Base-by-base conservation (phyloP, 1,284 basidiomycete species). In the Microbotryum saponariae region DNA sequence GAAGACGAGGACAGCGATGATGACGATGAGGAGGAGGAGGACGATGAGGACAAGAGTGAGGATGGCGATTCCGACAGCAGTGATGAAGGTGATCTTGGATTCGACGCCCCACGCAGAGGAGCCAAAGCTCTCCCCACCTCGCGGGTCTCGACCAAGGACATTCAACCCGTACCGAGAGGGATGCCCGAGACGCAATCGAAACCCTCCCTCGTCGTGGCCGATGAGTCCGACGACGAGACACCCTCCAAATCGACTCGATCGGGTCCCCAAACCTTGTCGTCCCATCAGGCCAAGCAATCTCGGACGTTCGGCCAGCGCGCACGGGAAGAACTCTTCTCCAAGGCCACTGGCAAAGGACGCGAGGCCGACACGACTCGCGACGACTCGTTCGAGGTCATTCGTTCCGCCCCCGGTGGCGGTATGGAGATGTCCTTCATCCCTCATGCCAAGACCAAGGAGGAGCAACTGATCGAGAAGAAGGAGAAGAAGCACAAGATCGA, bases 401-500 rank as follows among this genome's bases (percentile, higher is more conserved):
- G 59, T 27, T 65, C 64, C n/a, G 61, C 58, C 21, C 55, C 62
- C 3, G 78, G 78, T 49, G 79, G 79, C 7, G 78, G 77, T 10
- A 79, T 80, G 77, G 79, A 80, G 63, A 78, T 79, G 76, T 78
- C 78, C 6, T 79, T 78, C 69, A 73, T 79, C 21, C 79, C 78
- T 20, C 56, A 72, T 7, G 57, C 66, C 14, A 69, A 68, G 45
- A 62, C 68, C 3, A 74, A 73, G n/a, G 74, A 74, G 45, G 64
- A 71, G 69, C 44, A 62, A 68, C 49, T 76, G 76, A 66, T 64
- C 64, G 47, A 78, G 76, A 69, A 76, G 74, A 54, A 52, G 46
- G 78, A 78, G 57, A 76, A 77, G 51, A 76, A 75, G 65, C 77
- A 81, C 69, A 84, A 85, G 72, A 84, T 85, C 21, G 83, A 86